Evolutionary conservation across 768 basidiomycete species (phyloP).

Genomic region (Rhizopogon vinicolor): DNA sequence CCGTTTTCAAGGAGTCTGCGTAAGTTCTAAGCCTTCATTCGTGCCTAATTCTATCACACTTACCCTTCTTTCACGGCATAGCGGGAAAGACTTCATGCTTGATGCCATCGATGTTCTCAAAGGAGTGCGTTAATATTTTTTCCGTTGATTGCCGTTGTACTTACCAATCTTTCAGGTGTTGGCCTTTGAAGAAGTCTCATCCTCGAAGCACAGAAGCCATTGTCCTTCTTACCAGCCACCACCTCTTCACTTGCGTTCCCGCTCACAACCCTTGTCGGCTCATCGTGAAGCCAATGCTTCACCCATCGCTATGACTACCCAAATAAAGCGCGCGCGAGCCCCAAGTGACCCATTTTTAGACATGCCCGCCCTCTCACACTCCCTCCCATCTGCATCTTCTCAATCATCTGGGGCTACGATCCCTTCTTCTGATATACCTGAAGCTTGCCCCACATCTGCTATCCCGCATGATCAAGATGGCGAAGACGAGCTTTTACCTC

Average conservation of each 20-base stretch:
- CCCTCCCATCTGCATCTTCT: conserved; percentile 51
- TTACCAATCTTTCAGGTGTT: conserved; percentile 36
- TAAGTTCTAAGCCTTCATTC: conserved; percentile 39
- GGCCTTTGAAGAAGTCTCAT: conserved; percentile 69
- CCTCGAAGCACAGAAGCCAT: conserved; percentile 25
- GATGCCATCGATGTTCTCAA: conserved; percentile 88
- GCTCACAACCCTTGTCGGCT: conserved; percentile 48
- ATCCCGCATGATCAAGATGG: conserved; percentile 24
- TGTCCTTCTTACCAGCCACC: conserved; percentile 34
- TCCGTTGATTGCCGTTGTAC: conserved; percentile 6
- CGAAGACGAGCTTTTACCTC: conserved; percentile 30
- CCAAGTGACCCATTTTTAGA: conserved; percentile 81
- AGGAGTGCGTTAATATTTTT: conserved; percentile 55
- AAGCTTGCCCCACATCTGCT: conserved; percentile 38
- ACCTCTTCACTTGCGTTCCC: conserved; percentile 47
- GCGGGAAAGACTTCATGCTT: conserved; percentile 92
- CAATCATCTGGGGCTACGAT: conserved; percentile 32
- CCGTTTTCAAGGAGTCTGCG: conserved; percentile 92
- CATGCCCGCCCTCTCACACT: conserved; percentile 55
- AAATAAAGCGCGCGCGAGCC: conserved; percentile 63
- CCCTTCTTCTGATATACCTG: conserved; percentile 29
- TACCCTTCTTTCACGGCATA: conserved; percentile 29
- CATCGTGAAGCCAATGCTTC: conserved; percentile 20
- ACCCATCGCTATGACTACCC: conserved; percentile 37
- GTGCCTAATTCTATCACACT: conserved; percentile 11